A percentile compares a stretch with the other conserved stretches of the same genome.
Conservation (phyloP, 2,329 filamentous ascomycete species). For the Calonectria ilicicola region DNA sequence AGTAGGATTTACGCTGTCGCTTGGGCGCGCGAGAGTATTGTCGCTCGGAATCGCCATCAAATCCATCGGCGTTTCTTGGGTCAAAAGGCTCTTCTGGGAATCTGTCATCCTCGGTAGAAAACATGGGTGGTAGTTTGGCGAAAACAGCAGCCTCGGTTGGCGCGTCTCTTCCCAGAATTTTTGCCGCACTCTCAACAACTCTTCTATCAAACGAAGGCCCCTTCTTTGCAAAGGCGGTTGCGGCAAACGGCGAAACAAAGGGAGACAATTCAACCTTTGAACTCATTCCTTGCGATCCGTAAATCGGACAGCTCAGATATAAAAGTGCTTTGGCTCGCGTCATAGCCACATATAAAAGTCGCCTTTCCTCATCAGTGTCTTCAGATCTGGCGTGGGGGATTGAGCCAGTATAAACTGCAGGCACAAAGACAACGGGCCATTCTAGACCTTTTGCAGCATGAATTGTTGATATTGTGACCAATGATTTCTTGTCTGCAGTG, state of each 20-base stretch:
- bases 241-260: constrained; percentile 71
- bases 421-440: constrained; percentile 96
- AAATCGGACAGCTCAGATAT: constrained; percentile 84
- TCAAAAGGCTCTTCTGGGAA: constrained; percentile 74
- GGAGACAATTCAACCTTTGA: constrained; percentile 75
- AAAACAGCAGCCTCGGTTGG: constrained; percentile 69
- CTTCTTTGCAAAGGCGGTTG: constrained; percentile 61
- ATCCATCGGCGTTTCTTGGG: constrained; percentile 41
- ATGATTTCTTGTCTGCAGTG: constrained; percentile 65
- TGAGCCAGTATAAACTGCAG: constrained; percentile 88
- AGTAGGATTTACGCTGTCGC: constrained; percentile 42
- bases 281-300: constrained; percentile 68
- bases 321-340: constrained; percentile 88
- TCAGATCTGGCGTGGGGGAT: constrained; percentile 91
- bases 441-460: constrained; percentile 96
- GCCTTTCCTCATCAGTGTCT: constrained; percentile 86
- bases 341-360: constrained; percentile 96
- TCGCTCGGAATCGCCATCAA: constrained; percentile 30
- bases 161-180: constrained; percentile 74
- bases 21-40: constrained; percentile 42
- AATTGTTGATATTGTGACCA: constrained; percentile 94
- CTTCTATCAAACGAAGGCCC: constrained; percentile 77
- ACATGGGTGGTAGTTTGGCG: constrained; percentile 64
- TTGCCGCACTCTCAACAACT: constrained; percentile 74
- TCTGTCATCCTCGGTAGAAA: constrained; percentile 72